Percentiles rank a stretch among this genome's conserved stretches.
Conservation (phyloP, 2,329 filamentous ascomycete species). For the Phoma sp. region DNA sequence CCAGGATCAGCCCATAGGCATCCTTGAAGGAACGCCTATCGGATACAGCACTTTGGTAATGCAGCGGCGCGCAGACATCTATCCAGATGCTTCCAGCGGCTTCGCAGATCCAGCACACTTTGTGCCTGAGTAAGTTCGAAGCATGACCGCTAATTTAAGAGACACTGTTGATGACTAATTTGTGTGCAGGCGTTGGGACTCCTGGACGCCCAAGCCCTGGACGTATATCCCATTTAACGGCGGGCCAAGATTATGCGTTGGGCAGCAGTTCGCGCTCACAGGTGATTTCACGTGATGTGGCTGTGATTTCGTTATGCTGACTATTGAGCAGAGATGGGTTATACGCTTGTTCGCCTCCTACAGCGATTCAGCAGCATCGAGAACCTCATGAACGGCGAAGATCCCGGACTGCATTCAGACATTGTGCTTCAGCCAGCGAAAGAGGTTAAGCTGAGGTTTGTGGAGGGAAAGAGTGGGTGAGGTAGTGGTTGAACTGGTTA, state of each 20-base stretch:
- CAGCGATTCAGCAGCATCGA: constrained; percentile 54
- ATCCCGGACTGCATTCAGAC: constrained; percentile 52
- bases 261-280: constrained; percentile 58
- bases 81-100: constrained; percentile 47
- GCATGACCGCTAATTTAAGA: too few relatives aligned
- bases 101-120: constrained; percentile 53
- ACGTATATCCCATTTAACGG: constrained; percentile 58
- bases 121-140: constrained; percentile 48
- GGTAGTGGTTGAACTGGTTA: neutral
- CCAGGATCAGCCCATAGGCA: constrained; percentile 53
- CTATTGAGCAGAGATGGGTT: constrained; percentile 48
- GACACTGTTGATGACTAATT: neutral
- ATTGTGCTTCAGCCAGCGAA: constrained; percentile 56
- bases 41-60: constrained; percentile 56
- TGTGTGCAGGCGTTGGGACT: constrained; percentile 49
- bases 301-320: too few relatives aligned
- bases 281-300: constrained; percentile 16
- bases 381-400: constrained; percentile 44
- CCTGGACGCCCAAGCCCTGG: constrained; percentile 58
- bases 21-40: constrained; percentile 53
- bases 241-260: constrained; percentile 57
- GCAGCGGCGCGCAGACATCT: constrained; percentile 58
- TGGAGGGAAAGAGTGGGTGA: neutral
- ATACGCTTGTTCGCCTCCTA: constrained; percentile 54
- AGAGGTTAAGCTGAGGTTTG: constrained; percentile 43